Conservation (phyloP, 306 rosid species). For the Sophora flavescens region DNA sequence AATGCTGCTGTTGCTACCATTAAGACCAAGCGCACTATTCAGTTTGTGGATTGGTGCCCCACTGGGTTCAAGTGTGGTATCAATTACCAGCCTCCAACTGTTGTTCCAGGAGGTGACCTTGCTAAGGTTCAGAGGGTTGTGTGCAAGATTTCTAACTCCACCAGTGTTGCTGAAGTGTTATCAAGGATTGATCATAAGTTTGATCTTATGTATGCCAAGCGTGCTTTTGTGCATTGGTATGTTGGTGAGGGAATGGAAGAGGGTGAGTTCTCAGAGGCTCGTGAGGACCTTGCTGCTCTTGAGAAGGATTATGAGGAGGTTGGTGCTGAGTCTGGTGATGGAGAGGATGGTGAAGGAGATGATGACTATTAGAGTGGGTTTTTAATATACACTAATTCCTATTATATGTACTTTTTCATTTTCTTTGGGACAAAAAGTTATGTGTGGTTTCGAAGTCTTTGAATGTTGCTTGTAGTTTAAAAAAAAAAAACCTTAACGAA, state of each 20-base stretch:
- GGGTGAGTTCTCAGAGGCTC: slow-evolving; percentile 95
- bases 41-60: slow-evolving; percentile 94
- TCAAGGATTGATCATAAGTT: slow-evolving; percentile 87
- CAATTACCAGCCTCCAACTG: slow-evolving; percentile 89
- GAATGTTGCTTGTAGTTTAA: not conserved
- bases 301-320: slow-evolving; percentile 95
- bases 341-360: slow-evolving; percentile 77
- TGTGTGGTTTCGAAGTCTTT: not conserved
- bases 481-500: too few relatives aligned
- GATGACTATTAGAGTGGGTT: slow-evolving; percentile 58
- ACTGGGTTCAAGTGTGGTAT: slow-evolving; percentile 93
- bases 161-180: slow-evolving; percentile 92
- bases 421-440: slow-evolving; percentile 11
- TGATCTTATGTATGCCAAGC: slow-evolving; percentile 91
- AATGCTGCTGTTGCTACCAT: slow-evolving; percentile 89
- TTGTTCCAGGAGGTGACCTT: slow-evolving; percentile 88
- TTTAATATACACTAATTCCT: slow-evolving; percentile 1
- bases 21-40: slow-evolving; percentile 90
- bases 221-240: slow-evolving; percentile 97
- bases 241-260: slow-evolving; percentile 98
- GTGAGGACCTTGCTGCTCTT: slow-evolving; percentile 97
- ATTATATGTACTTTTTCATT: not conserved
- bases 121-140: slow-evolving; percentile 95
- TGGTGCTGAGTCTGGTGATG: slow-evolving; percentile 84
- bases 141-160: slow-evolving; percentile 92